Conservation (phyloP, 2,329 filamentous ascomycete species). For the Exutisphaerella laricina region DNA sequence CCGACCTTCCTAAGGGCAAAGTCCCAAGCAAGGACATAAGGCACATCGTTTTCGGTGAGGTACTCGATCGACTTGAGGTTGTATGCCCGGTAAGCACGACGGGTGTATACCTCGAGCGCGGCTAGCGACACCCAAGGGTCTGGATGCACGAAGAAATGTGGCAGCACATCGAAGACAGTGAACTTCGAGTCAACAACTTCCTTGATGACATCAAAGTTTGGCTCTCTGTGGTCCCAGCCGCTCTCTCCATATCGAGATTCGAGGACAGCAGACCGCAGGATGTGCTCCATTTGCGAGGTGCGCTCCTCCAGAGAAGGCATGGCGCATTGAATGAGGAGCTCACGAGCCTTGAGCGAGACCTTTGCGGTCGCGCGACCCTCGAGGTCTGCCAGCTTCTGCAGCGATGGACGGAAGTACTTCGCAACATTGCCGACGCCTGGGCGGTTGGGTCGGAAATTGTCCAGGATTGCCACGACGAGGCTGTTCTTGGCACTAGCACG, state of each 20-base stretch:
- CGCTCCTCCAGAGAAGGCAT: constrained; percentile 94
- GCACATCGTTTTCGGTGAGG: constrained; percentile 67
- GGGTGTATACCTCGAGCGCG: constrained; percentile 91
- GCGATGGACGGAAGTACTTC: constrained; percentile 76
- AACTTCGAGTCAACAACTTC: constrained; percentile 98
- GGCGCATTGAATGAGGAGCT: constrained; percentile 95
- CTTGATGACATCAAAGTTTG: constrained; percentile 84
- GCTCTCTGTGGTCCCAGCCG: constrained; percentile 92
- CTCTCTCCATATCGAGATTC: constrained; percentile 98
- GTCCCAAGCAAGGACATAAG: constrained; percentile 86
- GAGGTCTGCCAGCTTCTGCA: constrained; percentile 84
- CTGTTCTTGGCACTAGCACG: constrained; percentile 91
- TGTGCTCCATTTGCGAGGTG: constrained; percentile 96
- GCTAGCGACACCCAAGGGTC: constrained; percentile 93
- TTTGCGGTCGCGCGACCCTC: constrained; percentile 83
- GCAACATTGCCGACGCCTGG: constrained; percentile 81
- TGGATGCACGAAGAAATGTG: constrained; percentile 89
- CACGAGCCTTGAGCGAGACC: constrained; percentile 93
- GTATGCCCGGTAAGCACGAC: constrained; percentile 95
- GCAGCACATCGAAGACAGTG: constrained; percentile 93
- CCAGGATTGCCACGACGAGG: constrained; percentile 81
- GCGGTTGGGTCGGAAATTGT: constrained; percentile 92
- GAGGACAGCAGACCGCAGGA: constrained; percentile 87
- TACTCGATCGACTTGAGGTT: constrained; percentile 85
- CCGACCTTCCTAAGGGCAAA: constrained; percentile 92